Conservation (phyloP, 306 rosid species). For the Gastrolobium villosum region DNA sequence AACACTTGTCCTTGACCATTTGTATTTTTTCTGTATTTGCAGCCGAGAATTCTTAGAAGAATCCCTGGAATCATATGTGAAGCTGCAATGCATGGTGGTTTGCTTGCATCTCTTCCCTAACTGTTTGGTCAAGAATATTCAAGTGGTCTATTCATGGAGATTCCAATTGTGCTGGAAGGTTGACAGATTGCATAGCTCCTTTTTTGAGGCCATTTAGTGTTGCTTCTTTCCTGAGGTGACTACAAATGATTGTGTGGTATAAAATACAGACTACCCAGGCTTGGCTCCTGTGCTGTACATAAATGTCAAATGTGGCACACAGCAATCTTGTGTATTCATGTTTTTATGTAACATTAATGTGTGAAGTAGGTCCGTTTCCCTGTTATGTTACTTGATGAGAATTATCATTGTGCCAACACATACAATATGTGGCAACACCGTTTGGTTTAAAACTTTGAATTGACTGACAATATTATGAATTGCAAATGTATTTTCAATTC, state of each 20-base stretch:
- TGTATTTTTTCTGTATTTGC: conserved; percentile 51
- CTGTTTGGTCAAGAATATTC: conserved; percentile 54
- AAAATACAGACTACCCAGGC: conserved; percentile 64
- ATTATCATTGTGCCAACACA: conserved; percentile 55
- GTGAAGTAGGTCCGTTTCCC: conserved; percentile 53
- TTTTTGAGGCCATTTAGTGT: conserved; percentile 60
- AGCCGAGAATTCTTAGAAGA: conserved; percentile 55
- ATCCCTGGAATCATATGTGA: conserved; percentile 47
- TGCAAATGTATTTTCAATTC: conserved; percentile 50
- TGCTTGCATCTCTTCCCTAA: conserved; percentile 48
- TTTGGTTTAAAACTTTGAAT: conserved; percentile 46
- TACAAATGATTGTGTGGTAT: conserved; percentile 62
- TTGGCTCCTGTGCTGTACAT: conserved; percentile 80
- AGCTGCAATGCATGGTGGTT: conserved; percentile 63
- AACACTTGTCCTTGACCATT: conserved; percentile 44
- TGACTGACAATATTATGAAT: conserved; percentile 51
- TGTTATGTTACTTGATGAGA: conserved; percentile 53
- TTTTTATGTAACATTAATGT: conserved; percentile 69
- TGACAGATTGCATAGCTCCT: conserved; percentile 59
- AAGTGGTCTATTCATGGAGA: conserved; percentile 52
- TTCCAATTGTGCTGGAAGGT: conserved; percentile 53
- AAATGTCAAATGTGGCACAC: conserved; percentile 66
- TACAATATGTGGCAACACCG: conserved; percentile 49
- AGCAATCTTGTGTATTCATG: conserved; percentile 66
- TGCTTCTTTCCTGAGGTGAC: conserved; percentile 70